Evolutionary conservation across 1,284 basidiomycete species (phyloP).

Genomic region (Pisolithus thermaeus): DNA sequence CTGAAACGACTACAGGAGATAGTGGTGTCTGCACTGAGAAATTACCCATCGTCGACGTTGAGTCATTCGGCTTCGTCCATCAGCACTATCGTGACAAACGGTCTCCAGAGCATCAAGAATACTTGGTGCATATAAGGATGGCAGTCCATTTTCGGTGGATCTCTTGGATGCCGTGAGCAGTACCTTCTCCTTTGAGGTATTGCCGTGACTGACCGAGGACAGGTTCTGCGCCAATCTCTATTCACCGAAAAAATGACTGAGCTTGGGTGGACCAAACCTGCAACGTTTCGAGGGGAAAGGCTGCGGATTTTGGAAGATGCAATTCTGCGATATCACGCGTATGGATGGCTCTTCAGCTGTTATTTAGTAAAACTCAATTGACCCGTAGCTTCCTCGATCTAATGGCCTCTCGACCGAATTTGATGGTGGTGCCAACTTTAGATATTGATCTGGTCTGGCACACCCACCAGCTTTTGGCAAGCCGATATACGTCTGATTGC

Average conservation of each 20-base stretch:
- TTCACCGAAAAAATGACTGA: slow-evolving; percentile 31
- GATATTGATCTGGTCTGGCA: slow-evolving; percentile 45
- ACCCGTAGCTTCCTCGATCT: slow-evolving; percentile 4
- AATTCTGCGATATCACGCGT: slow-evolving; percentile 33
- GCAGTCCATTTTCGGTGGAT: slow-evolving; percentile 29
- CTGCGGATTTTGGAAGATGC: slow-evolving; percentile 18
- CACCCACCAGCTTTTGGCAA: slow-evolving; percentile 36
- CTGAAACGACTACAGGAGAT: slow-evolving; percentile 14
- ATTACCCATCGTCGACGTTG: slow-evolving; percentile 13
- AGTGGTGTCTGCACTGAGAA: slow-evolving; percentile 13
- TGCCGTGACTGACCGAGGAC: background rate
- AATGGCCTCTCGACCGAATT: background rate
- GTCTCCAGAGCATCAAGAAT: slow-evolving; percentile 9
- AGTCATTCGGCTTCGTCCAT: slow-evolving; percentile 8
- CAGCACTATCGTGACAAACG: background rate
- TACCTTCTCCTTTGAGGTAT: background rate
- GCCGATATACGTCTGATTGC: slow-evolving; percentile 30
- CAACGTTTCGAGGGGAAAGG: slow-evolving; percentile 16
- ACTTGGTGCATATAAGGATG: slow-evolving; percentile 21
- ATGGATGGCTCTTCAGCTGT: background rate
- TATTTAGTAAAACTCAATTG: background rate
- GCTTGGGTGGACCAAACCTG: slow-evolving; percentile 12
- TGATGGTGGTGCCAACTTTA: slow-evolving; percentile 3
- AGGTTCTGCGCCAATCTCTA: slow-evolving; percentile 33
- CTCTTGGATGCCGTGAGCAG: slow-evolving; percentile 26